These are phyloP conservation scores for Hermanozyma aechmeae DNA, from an alignment of 805 yeast genomes.

Conservation along the genomic window DNA sequence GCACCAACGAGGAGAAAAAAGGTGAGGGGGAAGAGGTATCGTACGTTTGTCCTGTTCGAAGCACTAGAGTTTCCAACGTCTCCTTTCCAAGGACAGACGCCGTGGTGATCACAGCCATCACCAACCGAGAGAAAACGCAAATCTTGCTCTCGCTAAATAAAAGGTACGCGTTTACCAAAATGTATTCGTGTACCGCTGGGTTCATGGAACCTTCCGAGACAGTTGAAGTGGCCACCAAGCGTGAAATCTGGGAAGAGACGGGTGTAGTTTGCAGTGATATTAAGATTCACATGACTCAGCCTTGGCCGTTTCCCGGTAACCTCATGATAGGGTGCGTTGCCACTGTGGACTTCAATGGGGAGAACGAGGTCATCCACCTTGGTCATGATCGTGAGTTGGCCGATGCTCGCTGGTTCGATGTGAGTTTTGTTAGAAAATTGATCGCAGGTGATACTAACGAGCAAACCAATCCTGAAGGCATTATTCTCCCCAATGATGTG, in stretches of 20 bases:
- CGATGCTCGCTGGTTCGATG: slow-evolving; percentile 82
- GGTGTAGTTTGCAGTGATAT: slow-evolving; percentile 63
- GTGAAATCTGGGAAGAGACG: slow-evolving; percentile 95
- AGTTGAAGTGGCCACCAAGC: slow-evolving; percentile 73
- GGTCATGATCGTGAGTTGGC: slow-evolving; percentile 80
- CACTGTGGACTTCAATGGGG: slow-evolving; percentile 59
- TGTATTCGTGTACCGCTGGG: slow-evolving; percentile 88
- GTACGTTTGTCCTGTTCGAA: slow-evolving; percentile 28
- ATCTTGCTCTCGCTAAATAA: slow-evolving; percentile 64
- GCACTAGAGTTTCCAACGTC: slow-evolving; percentile 53
- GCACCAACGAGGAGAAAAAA: slow-evolving; percentile 9
- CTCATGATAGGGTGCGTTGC: slow-evolving; percentile 91
- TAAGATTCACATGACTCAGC: slow-evolving; percentile 65
- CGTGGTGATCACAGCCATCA: slow-evolving; percentile 73
- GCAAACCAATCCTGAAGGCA: slow-evolving; percentile 24
- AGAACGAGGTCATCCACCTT: slow-evolving; percentile 54
- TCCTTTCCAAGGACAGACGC: slow-evolving; percentile 92
- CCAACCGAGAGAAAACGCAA: slow-evolving; percentile 50
- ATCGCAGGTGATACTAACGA: slow-evolving; percentile 14
- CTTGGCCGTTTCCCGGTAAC: slow-evolving; percentile 97
- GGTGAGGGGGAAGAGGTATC: slow-evolving; percentile 6
- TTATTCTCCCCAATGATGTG: slow-evolving; percentile 33
- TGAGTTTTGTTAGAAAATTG: slow-evolving; percentile 38
- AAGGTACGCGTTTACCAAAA: slow-evolving; percentile 41
- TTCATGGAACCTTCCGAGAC: slow-evolving; percentile 95